Evolutionary conservation across 768 basidiomycete species (phyloP).

Genomic region (Royoungia palumana): DNA sequence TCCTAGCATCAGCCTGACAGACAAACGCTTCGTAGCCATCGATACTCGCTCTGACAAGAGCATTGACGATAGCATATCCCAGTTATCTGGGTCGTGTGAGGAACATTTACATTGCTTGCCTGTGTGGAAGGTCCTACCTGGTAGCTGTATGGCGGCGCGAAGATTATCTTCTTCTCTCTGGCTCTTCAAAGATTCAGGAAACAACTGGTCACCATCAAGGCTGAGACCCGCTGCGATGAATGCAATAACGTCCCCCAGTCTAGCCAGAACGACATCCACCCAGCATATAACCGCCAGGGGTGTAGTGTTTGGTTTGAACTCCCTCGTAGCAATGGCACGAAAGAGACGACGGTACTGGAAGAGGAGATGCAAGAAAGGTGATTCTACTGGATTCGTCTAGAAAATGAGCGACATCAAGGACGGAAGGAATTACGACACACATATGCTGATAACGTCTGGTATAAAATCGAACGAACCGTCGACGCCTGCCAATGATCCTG

Average conservation of each 20-base stretch:
- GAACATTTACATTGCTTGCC: not conserved
- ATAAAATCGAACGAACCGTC: conserved; percentile 8
- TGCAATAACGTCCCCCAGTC: conserved; percentile 40
- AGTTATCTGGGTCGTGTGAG: conserved; percentile 43
- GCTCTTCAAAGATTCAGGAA: conserved; percentile 30
- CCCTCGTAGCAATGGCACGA: conserved; percentile 39
- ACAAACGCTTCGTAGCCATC: conserved; percentile 57
- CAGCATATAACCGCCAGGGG: conserved; percentile 52
- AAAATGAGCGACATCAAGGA: conserved; percentile 5
- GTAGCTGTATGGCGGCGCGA: conserved; percentile 64
- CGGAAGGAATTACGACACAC: conserved; percentile 12
- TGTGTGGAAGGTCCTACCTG: conserved; percentile 39
- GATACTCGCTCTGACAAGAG: conserved; percentile 52
- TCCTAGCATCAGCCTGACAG: conserved; percentile 53
- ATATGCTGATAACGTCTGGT: conserved; percentile 13
- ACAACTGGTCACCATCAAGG: conserved; percentile 10
- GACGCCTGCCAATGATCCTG: not conserved
- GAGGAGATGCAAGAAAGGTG: conserved; percentile 35
- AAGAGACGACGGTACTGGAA: conserved; percentile 53
- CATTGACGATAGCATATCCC: conserved; percentile 43
- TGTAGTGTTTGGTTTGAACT: conserved; percentile 20
- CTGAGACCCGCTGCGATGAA: conserved; percentile 33
- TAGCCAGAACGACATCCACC: conserved; percentile 60
- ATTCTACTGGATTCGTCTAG: conserved; percentile 25
- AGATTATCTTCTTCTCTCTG: conserved; percentile 51